Base-by-base conservation (phyloP, 73 alveolate species). In the Paramecium pentaurelia region DNA sequence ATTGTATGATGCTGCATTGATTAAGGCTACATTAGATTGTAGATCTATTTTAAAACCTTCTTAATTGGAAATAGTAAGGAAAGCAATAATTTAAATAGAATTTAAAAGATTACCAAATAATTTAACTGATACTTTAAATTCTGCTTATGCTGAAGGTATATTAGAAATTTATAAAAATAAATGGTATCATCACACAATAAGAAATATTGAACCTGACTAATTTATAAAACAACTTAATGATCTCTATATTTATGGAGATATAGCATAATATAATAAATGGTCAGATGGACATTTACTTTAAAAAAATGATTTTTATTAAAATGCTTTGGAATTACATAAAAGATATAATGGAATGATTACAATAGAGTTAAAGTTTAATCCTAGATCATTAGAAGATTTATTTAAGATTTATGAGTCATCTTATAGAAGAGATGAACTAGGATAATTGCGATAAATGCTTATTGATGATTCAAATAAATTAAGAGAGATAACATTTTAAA, bases 331-430 rank as follows among this genome's bases (percentile, higher is more conserved):
- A 70, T 90, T 94, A 9, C 97, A 94, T 59, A 77, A 77, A 34
- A 94, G 97, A 94, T 92, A 92, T 54, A 71, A 91, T 60, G 97
- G 97, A 12, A 93, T 94, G 86, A 94, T 94, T 7, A 94, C 86
- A 92, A 92, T 93, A 7, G 93, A 92, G 27, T 77, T 93, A 77
- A 92, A 94, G 42, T 60, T 93, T 25, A 38, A 86, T 54, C 84
- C 93, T 40, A 86, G 59, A 60, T 58, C 95, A 32, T 95, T 95
- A 8, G 92, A 86, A 44, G 88, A 87, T 28, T 83, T 93, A 47
- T 93, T 70, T 60, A 71, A 60, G 25, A 37, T 95, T 37, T 92
- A 92, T 8, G 89, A 77, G 22, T 80, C 94, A 68, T 95, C 95
- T 32, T 88, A 87, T 71, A 54, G 59, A 77, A 92, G 85, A 32